phyloP scores from a whole-genome alignment of 1,139 yeast species.

The Candida labiduridarum region DNA sequence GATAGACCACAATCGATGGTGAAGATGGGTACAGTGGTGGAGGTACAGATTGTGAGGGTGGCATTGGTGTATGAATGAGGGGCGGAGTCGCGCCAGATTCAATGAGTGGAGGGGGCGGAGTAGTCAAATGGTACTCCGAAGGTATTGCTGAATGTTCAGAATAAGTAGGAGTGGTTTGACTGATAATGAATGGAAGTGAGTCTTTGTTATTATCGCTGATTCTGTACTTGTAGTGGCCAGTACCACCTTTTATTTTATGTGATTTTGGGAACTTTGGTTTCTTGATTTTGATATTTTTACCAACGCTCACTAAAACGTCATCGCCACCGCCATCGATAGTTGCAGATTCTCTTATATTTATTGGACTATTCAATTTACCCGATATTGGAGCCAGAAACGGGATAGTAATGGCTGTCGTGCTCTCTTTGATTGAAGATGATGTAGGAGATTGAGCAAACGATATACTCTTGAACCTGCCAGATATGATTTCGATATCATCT shows the following conservation, averaged over 20 bases:
- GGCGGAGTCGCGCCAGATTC: not conserved
- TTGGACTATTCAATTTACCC: not conserved
- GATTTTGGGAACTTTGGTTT: slow-evolving; percentile 17
- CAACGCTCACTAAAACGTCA: slow-evolving; percentile 15
- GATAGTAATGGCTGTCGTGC: slow-evolving; percentile 2
- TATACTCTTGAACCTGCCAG: slow-evolving; percentile 4
- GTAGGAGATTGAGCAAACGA: slow-evolving; percentile 7
- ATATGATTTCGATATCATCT: slow-evolving; percentile 4
- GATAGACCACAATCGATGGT: slow-evolving; percentile 6
- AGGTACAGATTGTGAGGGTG: not conserved
- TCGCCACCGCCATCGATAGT: not conserved
- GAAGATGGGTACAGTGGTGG: slow-evolving; percentile 2
- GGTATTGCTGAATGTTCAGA: not conserved
- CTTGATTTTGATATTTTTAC: slow-evolving; percentile 16
- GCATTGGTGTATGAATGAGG: slow-evolving; percentile 2
- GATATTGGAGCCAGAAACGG: slow-evolving; percentile 9
- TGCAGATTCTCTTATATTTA: not conserved
- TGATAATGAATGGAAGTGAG: not conserved
- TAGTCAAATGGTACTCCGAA: not conserved
- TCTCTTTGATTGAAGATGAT: not conserved
- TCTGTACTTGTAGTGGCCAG: slow-evolving; percentile 9
- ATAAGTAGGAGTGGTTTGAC: not conserved
- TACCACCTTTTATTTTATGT: slow-evolving; percentile 12
- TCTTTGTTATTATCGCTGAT: slow-evolving; percentile 5
- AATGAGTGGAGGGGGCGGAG: not conserved